Base-by-base conservation (phyloP, 345 rosid genomes). In the Aquilaria yunnanensis region DNA sequence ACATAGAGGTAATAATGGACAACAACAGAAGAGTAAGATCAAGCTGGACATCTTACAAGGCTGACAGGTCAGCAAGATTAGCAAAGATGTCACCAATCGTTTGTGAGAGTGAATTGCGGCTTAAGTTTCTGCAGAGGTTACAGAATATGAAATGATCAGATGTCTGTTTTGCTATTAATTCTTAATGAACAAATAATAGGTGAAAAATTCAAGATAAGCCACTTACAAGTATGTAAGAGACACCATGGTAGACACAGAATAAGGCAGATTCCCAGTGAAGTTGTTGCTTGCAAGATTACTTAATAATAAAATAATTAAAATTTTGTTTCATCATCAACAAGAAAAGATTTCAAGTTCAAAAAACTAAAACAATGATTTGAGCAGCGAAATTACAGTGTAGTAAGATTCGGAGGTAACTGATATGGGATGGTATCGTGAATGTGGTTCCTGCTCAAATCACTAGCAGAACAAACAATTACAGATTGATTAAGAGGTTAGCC, bases 351-450 rank as follows among this genome's bases (percentile, higher is more conserved):
- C 37, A 37, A 37, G 5, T 37, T 37, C 43, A 37, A 37, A 16
- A 37, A 37, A 4, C 41, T 43, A 53, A 57, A 67, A 32, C 33
- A 57, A 43, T 37, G 53, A 65, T 56, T 41, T n/a, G 16, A 56
- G 60, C 32, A 32, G 37, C 43, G 49, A 71, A 54, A 68, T 85
- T 95, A 95, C 99, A 91, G 67, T 90, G 84, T 85, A 11, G 99
- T 89, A 78, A 95, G 90, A 79, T 91, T 95, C 4, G 94, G 96
- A 3, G 99, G 99, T 66, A 95, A 62, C 73, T 95, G 99, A 70
- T 89, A 95, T 13, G 99, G 98, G 62, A 95, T 77, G 67, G 84
- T 64, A 30, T 91, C 98, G 30, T 85, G 96, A 60, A 95, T 76
- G 80, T 56, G 79, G 83, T 95, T 95, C 65, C 85, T 79, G 64